A percentile compares a stretch with the other conserved stretches of the same genome.
Evolutionary conservation across 2,329 filamentous ascomycete genomes (phyloP).

Genomic region (Alternaria sp.): DNA sequence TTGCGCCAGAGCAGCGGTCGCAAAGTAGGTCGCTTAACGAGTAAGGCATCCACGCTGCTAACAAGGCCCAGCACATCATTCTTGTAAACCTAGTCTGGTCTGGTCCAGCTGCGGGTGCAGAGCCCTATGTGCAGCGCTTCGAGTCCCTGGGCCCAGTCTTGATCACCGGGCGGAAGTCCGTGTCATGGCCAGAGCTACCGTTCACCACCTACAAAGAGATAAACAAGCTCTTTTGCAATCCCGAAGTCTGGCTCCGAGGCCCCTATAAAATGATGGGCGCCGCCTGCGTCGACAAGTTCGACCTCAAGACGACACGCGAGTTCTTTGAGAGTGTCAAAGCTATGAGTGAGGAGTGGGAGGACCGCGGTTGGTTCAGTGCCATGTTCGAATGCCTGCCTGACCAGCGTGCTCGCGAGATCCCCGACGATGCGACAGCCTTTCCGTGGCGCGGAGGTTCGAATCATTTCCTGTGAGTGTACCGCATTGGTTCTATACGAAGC

Average conservation of each 20-base stretch:
- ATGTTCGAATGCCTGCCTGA: slow-evolving; percentile 12
- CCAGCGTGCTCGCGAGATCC: slow-evolving; percentile 5
- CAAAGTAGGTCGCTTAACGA: neutral
- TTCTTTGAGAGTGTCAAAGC: slow-evolving; percentile 12
- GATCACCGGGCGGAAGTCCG: slow-evolving; percentile 1
- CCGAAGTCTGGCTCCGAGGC: neutral
- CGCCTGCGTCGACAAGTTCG: neutral
- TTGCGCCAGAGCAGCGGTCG: slow-evolving; percentile 5
- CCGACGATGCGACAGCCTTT: slow-evolving; percentile 5
- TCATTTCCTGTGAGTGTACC: slow-evolving; percentile 3
- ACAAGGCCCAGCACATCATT: neutral
- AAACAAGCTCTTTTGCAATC: slow-evolving; percentile 9
- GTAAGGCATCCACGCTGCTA: neutral
- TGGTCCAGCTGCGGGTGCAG: neutral
- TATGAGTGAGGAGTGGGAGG: slow-evolving; percentile 10
- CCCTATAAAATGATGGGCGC: slow-evolving; percentile 11
- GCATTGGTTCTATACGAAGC: neutral
- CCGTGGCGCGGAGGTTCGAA: slow-evolving; percentile 9
- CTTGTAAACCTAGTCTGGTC: slow-evolving; percentile 9
- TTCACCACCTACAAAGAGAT: slow-evolving; percentile 11
- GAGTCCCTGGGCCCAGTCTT: slow-evolving; percentile 2
- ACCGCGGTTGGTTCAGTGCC: slow-evolving; percentile 10
- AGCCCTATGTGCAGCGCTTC: slow-evolving; percentile 4
- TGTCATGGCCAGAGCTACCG: slow-evolving; percentile 9
- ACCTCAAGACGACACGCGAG: slow-evolving; percentile 8